Evolutionary conservation across 2,329 filamentous ascomycete species (phyloP), one percentile per base, ranked within the genome.

Genomic region (Paecilomyces sp.): DNA sequence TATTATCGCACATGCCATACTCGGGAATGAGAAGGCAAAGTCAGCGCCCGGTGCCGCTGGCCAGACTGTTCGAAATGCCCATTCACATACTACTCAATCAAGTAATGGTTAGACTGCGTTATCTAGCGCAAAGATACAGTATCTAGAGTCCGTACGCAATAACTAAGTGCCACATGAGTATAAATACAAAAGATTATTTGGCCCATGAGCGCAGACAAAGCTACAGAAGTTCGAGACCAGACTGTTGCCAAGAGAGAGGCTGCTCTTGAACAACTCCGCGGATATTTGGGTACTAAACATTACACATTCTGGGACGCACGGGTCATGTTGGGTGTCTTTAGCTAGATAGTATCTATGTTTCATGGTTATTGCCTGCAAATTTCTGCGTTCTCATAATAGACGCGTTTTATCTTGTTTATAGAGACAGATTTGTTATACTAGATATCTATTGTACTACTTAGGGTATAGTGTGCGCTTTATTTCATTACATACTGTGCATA

Each of bases 401-500:
- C 11, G 2, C 28, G 7, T 28, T 3, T 28, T 1, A 28, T 28
- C 25, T 28, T 6, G 6, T 6, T 28, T 28, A 3, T 28, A 28
- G 25, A 28, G 3, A 6, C 25, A 28, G 6, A 28, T 28, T 28
- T 28, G 3, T 28, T 28, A 6, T 28, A 22, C 22, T 30, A 31
- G 31, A 13, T 55, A 55, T 33, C 22, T 30, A 25, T 30, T 25
- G 28, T 53, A 13, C 51, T 25, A 53, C 4, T 24, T 15, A 53
- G 51, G 24, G 22, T 53, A 53, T 30, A 53, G 9, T 15, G 9
- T 7, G 22, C 13, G 13, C 51, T 30, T 53, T 25, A 30, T 62
- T 61, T 59, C 62, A 55, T 63, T 60, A 61, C 62, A 61, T 22
- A 22, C 22, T 22, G 22, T 22, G 22, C 57, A 64, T 30, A 54